phyloP scores from a whole-genome alignment of 192 early-diverging fungal genomes.

The Phlyctochytrium planicorne region DNA sequence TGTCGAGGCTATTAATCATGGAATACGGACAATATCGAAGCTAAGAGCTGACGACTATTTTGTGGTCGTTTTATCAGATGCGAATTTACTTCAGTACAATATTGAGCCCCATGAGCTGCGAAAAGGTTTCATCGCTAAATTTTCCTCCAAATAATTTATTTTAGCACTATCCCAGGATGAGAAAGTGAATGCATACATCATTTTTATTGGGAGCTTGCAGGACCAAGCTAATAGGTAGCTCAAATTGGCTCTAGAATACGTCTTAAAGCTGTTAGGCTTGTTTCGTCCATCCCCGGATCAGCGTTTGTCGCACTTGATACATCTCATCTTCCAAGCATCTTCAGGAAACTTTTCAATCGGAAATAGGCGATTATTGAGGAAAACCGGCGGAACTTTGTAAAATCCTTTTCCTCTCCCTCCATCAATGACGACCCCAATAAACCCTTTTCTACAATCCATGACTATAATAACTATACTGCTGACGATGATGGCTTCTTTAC shows the following conservation, averaged over 20 bases:
- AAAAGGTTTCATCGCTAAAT: conserved; percentile 10
- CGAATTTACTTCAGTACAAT: conserved; percentile 77
- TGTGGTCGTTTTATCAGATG: conserved; percentile 76
- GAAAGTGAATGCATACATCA: conserved; percentile 68
- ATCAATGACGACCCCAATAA: too few relatives aligned
- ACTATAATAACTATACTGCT: too few relatives aligned
- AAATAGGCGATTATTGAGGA: too few relatives aligned
- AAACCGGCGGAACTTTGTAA: too few relatives aligned
- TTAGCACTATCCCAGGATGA: conserved; percentile 71
- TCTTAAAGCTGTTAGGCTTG: conserved; percentile 10
- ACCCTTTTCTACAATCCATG: too few relatives aligned
- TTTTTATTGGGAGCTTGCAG: conserved; percentile 78
- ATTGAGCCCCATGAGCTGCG: too few relatives aligned
- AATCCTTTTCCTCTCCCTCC: too few relatives aligned
- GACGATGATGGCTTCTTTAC: too few relatives aligned
- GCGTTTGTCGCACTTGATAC: conserved; percentile 42
- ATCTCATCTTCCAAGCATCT: conserved; percentile 41
- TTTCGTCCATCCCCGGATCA: conserved; percentile 29
- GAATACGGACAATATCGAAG: conserved; percentile 67
- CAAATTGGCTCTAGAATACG: neutral
- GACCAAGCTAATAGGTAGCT: conserved; percentile 57
- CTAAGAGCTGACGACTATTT: conserved; percentile 76
- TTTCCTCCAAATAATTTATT: neutral
- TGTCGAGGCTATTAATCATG: conserved; percentile 60
- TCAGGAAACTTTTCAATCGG: conserved; percentile 45